A percentile compares a stretch with the other conserved stretches of the same genome.
These are phyloP conservation scores for Elasticomyces elasticus DNA, from an alignment of 495 filamentous ascomycete genomes.

Conservation along the genomic window DNA sequence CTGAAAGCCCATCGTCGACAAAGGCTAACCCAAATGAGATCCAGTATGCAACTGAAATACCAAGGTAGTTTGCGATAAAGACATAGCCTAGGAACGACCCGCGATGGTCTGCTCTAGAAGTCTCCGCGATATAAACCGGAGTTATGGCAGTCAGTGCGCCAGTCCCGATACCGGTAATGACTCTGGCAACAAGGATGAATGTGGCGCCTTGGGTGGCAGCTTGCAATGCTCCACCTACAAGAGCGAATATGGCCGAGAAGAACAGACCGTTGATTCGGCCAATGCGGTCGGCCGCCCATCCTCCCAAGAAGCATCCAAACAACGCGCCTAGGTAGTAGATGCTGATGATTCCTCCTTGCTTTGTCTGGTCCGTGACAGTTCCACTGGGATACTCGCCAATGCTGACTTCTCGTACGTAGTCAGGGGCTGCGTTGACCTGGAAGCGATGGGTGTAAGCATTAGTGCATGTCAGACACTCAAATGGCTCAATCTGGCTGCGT, in stretches of 20 bases:
- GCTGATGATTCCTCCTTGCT: constrained; percentile 14
- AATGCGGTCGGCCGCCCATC: constrained; percentile 43
- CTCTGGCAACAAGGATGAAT: constrained; percentile 17
- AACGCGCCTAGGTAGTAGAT: constrained; percentile 47
- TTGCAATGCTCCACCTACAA: constrained; percentile 19
- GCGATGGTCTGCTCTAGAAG: constrained; percentile 38
- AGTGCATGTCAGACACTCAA: too few species aligned
- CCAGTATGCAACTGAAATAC: constrained; percentile 55
- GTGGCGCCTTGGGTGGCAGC: constrained; percentile 7
- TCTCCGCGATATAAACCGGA: constrained; percentile 45
- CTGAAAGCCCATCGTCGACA: constrained; percentile 40
- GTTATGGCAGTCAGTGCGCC: constrained; percentile 42
- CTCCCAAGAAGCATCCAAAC: constrained; percentile 42
- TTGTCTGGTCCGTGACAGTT: constrained; percentile 29
- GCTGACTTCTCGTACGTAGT: constrained; percentile 32
- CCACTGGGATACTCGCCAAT: constrained; percentile 29
- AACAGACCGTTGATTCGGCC: constrained; percentile 42
- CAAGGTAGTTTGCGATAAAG: constrained; percentile 49
- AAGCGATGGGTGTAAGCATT: not conserved
- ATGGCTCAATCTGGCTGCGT: too few species aligned
- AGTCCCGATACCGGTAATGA: constrained; percentile 19
- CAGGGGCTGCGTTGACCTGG: constrained; percentile 33
- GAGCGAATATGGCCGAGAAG: constrained; percentile 14
- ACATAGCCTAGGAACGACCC: constrained; percentile 42
- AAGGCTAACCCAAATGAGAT: constrained; percentile 48